Conservation (phyloP, 768 basidiomycete genomes). For the Tephrocybe sp. region DNA sequence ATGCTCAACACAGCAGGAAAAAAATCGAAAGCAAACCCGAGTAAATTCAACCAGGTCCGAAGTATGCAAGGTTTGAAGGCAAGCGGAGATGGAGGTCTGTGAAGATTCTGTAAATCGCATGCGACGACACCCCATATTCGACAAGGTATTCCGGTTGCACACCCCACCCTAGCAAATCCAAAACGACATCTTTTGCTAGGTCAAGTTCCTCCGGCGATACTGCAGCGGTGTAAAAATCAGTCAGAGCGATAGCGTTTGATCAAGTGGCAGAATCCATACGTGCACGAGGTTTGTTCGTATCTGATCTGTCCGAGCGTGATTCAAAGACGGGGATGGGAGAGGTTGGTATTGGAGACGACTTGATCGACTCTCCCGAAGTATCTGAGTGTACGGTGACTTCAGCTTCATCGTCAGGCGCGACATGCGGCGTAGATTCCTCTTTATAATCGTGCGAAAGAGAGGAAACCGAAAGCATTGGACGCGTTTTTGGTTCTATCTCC, state of each 20-base stretch:
- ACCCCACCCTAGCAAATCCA: slow-evolving; percentile 58
- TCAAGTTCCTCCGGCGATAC: slow-evolving; percentile 43
- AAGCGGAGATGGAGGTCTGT: slow-evolving; percentile 35
- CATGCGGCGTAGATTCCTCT: not conserved
- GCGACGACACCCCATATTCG: slow-evolving; percentile 41
- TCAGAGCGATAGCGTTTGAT: not conserved
- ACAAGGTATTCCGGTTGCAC: slow-evolving; percentile 50
- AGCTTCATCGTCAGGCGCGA: no score
- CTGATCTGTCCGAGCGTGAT: not conserved
- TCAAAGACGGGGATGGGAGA: not conserved
- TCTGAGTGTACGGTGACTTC: not conserved
- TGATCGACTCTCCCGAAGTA: not conserved
- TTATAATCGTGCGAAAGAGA: not conserved
- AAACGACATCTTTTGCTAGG: slow-evolving; percentile 45
- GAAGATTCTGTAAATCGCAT: slow-evolving; percentile 38
- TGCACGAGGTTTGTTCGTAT: not conserved
- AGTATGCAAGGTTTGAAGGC: slow-evolving; percentile 27
- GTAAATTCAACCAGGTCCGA: slow-evolving; percentile 1
- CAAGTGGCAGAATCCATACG: not conserved
- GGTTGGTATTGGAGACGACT: not conserved
- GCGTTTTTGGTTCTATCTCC: no score
- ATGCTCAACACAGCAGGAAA: not conserved
- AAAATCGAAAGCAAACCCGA: not conserved
- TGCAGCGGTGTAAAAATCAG: slow-evolving; percentile 15
- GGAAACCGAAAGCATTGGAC: no score